phyloP scores from a whole-genome alignment of 2,329 filamentous ascomycete species.

The Elsinoe australis region DNA sequence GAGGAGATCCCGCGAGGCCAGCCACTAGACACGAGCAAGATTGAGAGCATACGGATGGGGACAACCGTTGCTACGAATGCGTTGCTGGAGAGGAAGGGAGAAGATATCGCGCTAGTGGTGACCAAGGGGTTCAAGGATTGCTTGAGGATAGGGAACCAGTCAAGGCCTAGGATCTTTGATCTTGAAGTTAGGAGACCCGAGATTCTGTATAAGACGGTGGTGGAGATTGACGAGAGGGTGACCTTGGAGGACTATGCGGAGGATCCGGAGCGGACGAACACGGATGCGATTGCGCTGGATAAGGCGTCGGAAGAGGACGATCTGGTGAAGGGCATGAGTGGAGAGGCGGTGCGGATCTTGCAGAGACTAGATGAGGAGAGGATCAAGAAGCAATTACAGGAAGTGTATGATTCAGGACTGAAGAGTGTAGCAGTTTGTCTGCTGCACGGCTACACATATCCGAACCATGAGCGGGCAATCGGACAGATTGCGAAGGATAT shows the following conservation, averaged over 20 bases:
- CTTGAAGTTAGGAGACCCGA: slow-evolving; percentile 80
- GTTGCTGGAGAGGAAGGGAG: slow-evolving; percentile 80
- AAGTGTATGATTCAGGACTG: slow-evolving; percentile 62
- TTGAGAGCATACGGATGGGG: slow-evolving; percentile 91
- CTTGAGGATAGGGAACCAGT: slow-evolving; percentile 83
- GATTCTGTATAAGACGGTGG: slow-evolving; percentile 72
- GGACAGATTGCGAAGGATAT: slow-evolving; percentile 70
- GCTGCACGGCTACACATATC: slow-evolving; percentile 89
- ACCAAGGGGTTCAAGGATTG: slow-evolving; percentile 85
- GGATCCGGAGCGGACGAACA: slow-evolving; percentile 61
- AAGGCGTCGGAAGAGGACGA: slow-evolving; percentile 42
- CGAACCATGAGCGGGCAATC: slow-evolving; percentile 72
- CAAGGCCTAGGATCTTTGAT: slow-evolving; percentile 82
- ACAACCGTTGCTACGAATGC: slow-evolving; percentile 94
- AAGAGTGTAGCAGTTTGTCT: slow-evolving; percentile 80
- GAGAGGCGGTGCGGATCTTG: slow-evolving; percentile 66
- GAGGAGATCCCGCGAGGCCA: slow-evolving; percentile 72
- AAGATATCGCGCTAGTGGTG: slow-evolving; percentile 78
- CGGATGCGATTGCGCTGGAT: slow-evolving; percentile 47
- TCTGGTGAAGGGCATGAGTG: slow-evolving; percentile 63
- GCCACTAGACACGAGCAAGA: slow-evolving; percentile 69
- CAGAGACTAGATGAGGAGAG: slow-evolving; percentile 50
- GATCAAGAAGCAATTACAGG: slow-evolving; percentile 55
- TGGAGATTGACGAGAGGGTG: slow-evolving; percentile 87
- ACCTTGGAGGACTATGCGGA: slow-evolving; percentile 89